Evolutionary conservation across 2,329 filamentous ascomycete genomes (phyloP), one percentile per base, ranked within the genome.

Genomic region (Colletotrichum spaethianum): DNA sequence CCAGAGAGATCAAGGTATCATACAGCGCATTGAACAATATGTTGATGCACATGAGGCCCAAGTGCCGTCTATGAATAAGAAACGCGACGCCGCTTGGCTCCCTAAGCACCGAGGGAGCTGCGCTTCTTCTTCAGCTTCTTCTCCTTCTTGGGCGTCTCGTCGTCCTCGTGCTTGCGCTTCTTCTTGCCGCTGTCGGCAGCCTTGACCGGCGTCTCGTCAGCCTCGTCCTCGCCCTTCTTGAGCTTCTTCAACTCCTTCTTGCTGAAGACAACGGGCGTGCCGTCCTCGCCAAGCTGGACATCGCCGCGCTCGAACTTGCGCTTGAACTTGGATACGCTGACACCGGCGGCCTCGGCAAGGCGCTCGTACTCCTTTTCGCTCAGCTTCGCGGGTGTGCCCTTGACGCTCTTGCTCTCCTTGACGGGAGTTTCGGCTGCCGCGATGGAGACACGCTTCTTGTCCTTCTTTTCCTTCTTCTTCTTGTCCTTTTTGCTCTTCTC

Each of bases 211-310:
- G 83, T 82, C 67, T 81, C n/a, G 73, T 74, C 75, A 28, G 42
- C 70, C 40, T 90, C 89, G 79, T 90, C 85, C 74, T 87, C 89
- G 23, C 81, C 83, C 84, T 92, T 93, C 83, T 89, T 90, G 70
- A 88, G 84, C 86, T 93, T 93, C 88, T 94, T 94, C 78, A 92
- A 82, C 57, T 93, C 91, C 85, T 94, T 94, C 87, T 94, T 94
- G 86, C 90, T 93, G 77, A 91, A 82, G 4, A 93, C 86, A 76
- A 89, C 86, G 50, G 93, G 90, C 63, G 87, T 91, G 69, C 93
- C 93, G 73, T 93, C 89, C 16, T 84, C 83, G 76, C 87, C 87
- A 75, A 94, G 84, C 79, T 90, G 86, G 75, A 95, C 92, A 78
- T 94, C 92, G 46, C 93, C 93, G 74, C 92, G 89, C 83, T 93